These are phyloP conservation scores for Taiozyma onychis DNA, from an alignment of 1,139 yeast species.

Conservation along the genomic window DNA sequence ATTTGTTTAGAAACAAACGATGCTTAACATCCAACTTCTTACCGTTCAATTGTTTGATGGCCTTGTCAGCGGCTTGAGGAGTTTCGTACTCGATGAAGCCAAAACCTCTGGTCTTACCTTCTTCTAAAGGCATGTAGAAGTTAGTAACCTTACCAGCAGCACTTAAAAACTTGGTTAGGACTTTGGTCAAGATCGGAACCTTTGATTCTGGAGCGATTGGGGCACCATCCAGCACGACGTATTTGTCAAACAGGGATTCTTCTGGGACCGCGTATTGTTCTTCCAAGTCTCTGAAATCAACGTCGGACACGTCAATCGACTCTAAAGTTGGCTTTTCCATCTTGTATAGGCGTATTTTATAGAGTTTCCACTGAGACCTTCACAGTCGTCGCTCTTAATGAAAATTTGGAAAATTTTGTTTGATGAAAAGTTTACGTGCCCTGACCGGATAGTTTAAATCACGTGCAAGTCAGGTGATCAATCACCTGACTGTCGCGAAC, in stretches of 20 bases:
- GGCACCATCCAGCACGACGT: constrained; percentile 89
- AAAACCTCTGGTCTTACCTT: constrained; percentile 81
- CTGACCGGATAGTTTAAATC: not conserved
- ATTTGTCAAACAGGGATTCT: constrained; percentile 66
- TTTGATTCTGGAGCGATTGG: constrained; percentile 93
- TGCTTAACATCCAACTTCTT: constrained; percentile 94
- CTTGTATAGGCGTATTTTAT: constrained; percentile 9
- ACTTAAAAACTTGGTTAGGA: constrained; percentile 72
- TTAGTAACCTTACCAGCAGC: constrained; percentile 48
- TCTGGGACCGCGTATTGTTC: constrained; percentile 60
- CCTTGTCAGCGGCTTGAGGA: constrained; percentile 65
- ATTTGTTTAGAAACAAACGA: constrained; percentile 76
- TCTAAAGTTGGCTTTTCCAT: constrained; percentile 26
- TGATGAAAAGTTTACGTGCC: not conserved
- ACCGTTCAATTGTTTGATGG: constrained; percentile 76
- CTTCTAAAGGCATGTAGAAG: constrained; percentile 76
- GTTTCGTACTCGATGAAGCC: constrained; percentile 79
- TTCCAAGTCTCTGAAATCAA: constrained; percentile 88
- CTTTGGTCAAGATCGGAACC: constrained; percentile 78
- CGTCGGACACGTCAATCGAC: constrained; percentile 44
- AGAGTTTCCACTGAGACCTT: not conserved
- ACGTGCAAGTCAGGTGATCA: not conserved
- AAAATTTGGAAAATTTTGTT: constrained; percentile 1
- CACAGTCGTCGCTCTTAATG: not conserved
- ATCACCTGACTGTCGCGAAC: not conserved